Evolutionary conservation across 176 grass and related monocot genomes (phyloP), one percentile per base, ranked within the genome.

Genomic region (Metroxylon sagu): DNA sequence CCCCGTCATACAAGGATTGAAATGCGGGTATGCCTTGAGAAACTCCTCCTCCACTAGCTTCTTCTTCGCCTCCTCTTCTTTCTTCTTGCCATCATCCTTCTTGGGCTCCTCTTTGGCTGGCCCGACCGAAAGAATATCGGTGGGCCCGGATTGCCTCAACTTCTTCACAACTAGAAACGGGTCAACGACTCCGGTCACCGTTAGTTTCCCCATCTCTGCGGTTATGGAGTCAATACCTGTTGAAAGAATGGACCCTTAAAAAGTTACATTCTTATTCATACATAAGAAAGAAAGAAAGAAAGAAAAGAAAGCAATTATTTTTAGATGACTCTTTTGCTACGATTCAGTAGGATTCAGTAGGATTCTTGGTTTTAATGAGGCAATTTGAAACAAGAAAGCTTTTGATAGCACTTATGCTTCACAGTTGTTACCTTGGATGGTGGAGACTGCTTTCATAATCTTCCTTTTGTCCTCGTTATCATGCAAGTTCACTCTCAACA

Each of bases 401-500:
- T 39, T 39, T 43, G 12, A 12, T 12, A 43, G 8, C 7, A 43
- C 35, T 43, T 31, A 2, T 7, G 12, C 7, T 43, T 43, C 8
- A n/a, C n/a, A n/a, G 16, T 25, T 15, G 4, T 27, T 77, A 84
- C 92, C 93, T 0, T 19, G 29, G 59, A 88, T 78, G 19, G 21
- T 30, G 30, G 93, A 88, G 56, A 88, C 93, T 0, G 61, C 30
- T 51, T 76, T 85, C 66, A 98, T 51, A 48, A 82, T 84, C 81
- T 77, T 92, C 76, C 72, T 64, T 81, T 98, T 98, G 0, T 83
- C 81, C 71, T 53, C 82, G 54, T 83, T 52, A 62, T 88, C 81
- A 68, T 92, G 84, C 73, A 98, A 57, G 75, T 81, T 70, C 79
- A 98, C 59, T 64, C 92, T 88, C 27, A 98, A 54, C 64, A 98